Percentiles rank a stretch among this genome's conserved stretches.
Evolutionary conservation across 257 asterid genomes (phyloP).

Genomic region (Verbascum thapsus): DNA sequence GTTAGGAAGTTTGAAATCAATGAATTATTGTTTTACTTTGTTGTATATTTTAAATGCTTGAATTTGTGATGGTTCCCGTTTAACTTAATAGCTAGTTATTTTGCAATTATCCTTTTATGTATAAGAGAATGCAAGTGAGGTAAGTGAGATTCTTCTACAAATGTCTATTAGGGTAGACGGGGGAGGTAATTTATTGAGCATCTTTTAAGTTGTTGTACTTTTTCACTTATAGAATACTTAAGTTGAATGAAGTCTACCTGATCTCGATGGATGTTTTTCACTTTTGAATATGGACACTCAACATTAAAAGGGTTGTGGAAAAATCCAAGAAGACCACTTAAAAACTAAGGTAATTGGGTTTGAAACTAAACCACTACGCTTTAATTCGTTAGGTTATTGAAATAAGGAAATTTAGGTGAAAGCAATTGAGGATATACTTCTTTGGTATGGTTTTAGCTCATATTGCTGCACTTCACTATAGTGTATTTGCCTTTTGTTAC

Average conservation of each 20-base stretch:
- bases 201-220: too few relatives aligned
- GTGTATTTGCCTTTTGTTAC: too few relatives aligned
- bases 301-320: neutral
- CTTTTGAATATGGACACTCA: neutral
- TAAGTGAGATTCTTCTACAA: slow-evolving; percentile 40
- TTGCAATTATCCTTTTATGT: too few relatives aligned
- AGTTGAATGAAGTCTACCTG: slow-evolving; percentile 24
- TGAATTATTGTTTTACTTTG: too few relatives aligned
- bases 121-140: too few relatives aligned
- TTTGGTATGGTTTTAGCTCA: neutral
- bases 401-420: slow-evolving; percentile 2
- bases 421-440: neutral
- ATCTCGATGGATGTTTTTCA: slow-evolving; percentile 2
- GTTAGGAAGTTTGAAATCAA: too few relatives aligned
- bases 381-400: neutral
- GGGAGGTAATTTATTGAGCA: too few relatives aligned
- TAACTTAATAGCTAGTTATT: too few relatives aligned
- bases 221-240: too few relatives aligned
- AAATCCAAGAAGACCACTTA: slow-evolving; percentile 19
- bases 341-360: neutral
- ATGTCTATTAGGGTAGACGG: too few relatives aligned
- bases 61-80: too few relatives aligned
- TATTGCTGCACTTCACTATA: neutral
- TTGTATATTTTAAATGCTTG: too few relatives aligned
- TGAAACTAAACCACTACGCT: neutral